phyloP scores from a whole-genome alignment of 352 stramenopile genomes.

The Pythium biforme region DNA sequence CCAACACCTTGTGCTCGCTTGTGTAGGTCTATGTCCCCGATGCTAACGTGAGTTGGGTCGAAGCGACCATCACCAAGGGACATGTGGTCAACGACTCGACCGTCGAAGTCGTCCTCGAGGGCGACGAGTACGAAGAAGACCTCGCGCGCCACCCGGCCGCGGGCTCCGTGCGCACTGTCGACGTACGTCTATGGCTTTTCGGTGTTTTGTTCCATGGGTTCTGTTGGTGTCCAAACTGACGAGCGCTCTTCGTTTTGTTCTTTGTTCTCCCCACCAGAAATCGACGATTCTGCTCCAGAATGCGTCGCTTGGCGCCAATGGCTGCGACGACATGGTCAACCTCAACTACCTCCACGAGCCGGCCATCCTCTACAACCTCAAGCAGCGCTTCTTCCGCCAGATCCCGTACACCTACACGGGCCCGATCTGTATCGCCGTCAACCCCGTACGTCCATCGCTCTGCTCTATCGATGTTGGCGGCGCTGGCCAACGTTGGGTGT shows the following conservation, averaged over 20 bases:
- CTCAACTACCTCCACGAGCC: conserved; percentile 92
- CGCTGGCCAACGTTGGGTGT: not conserved
- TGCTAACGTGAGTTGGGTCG: conserved; percentile 74
- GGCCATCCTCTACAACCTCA: conserved; percentile 91
- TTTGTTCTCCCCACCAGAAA: conserved; percentile 45
- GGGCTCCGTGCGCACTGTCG: conserved; percentile 48
- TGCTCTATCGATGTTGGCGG: not conserved
- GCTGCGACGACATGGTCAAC: conserved; percentile 83
- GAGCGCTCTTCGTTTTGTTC: not conserved
- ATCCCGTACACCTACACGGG: conserved; percentile 97
- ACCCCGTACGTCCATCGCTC: conserved; percentile 90
- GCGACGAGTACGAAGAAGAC: conserved; percentile 68
- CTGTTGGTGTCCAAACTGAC: too few relatives aligned
- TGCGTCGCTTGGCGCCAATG: conserved; percentile 42
- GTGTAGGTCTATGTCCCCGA: conserved; percentile 85
- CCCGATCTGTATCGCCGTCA: conserved; percentile 97
- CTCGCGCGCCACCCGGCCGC: conserved; percentile 56
- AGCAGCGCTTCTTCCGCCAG: conserved; percentile 80
- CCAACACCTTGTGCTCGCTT: too few relatives aligned
- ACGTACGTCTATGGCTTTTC: conserved; percentile 30
- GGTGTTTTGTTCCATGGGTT: not conserved
- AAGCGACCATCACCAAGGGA: conserved; percentile 80
- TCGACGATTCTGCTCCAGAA: conserved; percentile 77
- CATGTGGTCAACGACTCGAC: conserved; percentile 75
- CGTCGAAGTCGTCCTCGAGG: conserved; percentile 77